Base-by-base conservation (phyloP, 2,329 filamentous ascomycete species). In the Penicillium sumatraense region DNA sequence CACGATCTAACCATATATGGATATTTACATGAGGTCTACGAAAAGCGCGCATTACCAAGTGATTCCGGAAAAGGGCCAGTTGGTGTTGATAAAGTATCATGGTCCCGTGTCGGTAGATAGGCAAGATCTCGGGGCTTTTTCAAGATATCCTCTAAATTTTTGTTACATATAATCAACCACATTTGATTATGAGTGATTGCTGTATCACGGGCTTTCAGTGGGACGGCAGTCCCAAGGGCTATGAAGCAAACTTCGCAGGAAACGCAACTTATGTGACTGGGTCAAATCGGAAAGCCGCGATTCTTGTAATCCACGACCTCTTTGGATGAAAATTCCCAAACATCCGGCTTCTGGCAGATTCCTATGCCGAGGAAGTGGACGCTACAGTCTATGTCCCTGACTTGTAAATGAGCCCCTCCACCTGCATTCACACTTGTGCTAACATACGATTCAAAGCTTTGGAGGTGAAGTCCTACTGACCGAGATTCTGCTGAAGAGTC, bases 321-420 rank as follows among this genome's bases (percentile, higher is more conserved):
- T 69, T 78, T 5, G 77, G 77, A 33, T 81, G 78, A 77, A 77
- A 60, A 2, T 78, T 79, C 46, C 62, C 66, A 23, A 82, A 82
- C 57, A 58, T 69, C 31, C 73, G 79, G 0, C 65, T 82, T 1
- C 68, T 82, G 1, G 78, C 79, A 1, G 80, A 82, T 51, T 72
- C 78, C 62, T 81, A 75, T 55, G 78, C 80, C 3, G 62, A 64
- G 14, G 76, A 81, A 57, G 69, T 68, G n/a, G 65, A 75, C 31
- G 78, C 73, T 0, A 81, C 78, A 1, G 78, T 80, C 26, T 82
- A 79, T 60, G 56, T 81, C 0, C 71, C 70, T 8, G 69, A 74
- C 42, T 70, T 74, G 58, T 60, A 41, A 60, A 55, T 31, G 7
- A 11, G 29, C 10, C 11, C 7, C 7, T 31, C 36, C 5, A 36